Base-by-base conservation (phyloP, 306 rosid genomes). In the Vicia sativa region DNA sequence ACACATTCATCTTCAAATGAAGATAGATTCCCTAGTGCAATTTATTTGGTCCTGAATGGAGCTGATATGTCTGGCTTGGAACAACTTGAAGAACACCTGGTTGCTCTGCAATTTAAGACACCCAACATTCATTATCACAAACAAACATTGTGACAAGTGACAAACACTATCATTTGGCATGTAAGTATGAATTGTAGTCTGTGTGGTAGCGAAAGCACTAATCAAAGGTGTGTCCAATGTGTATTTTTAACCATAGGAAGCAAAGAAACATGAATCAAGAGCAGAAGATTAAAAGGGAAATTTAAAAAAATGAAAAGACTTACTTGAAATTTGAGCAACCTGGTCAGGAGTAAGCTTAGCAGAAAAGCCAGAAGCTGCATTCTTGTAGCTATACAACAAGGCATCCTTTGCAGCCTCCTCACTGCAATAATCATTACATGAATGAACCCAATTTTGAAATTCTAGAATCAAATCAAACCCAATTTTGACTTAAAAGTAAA, bases 41-140 rank as follows among this genome's bases (percentile, higher is more conserved):
- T 73, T 63, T 70, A 60, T 57, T 73, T 23, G 75, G 44, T 65
- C 90, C 95, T 23, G 88, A 70, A 79, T 91, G 96, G 71, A 93
- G 81, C 70, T 85, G 86, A 53, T 78, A 56, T 60, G 67, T 87
- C 84, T 74, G 57, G 87, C 84, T 89, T 12, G 85, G 91, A 67
- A 93, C 89, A 72, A 93, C 96, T 83, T 90, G 97, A 70, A 93
- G 88, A 68, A 93, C 98, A 11, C 97, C 98, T 4, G 98, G 96
- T 88, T 80, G 93, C 41, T 84, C 98, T 92, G 90, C 72, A 60
- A 65, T 67, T 44, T 15, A 53, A 26, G 10, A 19, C n/a, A 58
- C 9, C 50, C 65, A 41, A 14, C 10, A 7, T 29, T 10, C 13
- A 43, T 15, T 44, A 31, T n/a, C n/a, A n/a, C n/a, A n/a, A n/a